Evolutionary conservation across 164 flowering plant genomes (phyloP).

Genomic region (Berberis vulgaris): DNA sequence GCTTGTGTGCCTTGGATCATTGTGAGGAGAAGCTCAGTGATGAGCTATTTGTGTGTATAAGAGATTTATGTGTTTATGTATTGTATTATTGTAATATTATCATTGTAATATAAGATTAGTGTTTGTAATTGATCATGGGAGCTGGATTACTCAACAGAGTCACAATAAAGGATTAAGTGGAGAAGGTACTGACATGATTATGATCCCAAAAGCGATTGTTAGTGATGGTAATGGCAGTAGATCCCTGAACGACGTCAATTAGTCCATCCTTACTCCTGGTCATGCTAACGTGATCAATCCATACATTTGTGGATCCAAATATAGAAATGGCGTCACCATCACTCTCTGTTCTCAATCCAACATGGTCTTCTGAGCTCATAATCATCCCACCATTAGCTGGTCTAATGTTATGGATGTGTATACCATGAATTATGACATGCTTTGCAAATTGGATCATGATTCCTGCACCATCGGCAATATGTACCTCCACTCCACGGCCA

Average conservation of each 20-base stretch:
- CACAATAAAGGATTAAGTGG: too few relatives aligned
- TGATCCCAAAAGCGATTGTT: constrained; percentile 65
- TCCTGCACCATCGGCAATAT: constrained; percentile 46
- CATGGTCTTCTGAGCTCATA: constrained; percentile 39
- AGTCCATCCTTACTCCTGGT: constrained; percentile 55
- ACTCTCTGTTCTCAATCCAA: constrained; percentile 30
- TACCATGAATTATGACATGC: constrained; percentile 49
- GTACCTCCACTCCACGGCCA: constrained; percentile 48
- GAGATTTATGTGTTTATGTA: too few relatives aligned
- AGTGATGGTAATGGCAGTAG: constrained; percentile 74
- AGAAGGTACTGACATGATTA: constrained; percentile 36
- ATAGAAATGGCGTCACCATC: constrained; percentile 70
- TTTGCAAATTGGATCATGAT: constrained; percentile 41
- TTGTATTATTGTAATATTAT: too few relatives aligned
- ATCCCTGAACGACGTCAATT: constrained; percentile 45
- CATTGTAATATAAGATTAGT: too few relatives aligned
- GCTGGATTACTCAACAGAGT: too few relatives aligned
- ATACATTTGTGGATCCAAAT: constrained; percentile 44
- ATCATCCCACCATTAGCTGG: constrained; percentile 41
- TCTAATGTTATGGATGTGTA: constrained; percentile 43
- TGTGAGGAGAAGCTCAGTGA: too few relatives aligned
- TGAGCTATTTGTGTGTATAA: too few relatives aligned
- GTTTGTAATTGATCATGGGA: too few relatives aligned
- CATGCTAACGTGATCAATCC: constrained; percentile 70
- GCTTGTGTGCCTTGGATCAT: too few relatives aligned